Conservation (phyloP, 2,329 filamentous ascomycete species). For the Magnaporthiopsis incrustans region DNA sequence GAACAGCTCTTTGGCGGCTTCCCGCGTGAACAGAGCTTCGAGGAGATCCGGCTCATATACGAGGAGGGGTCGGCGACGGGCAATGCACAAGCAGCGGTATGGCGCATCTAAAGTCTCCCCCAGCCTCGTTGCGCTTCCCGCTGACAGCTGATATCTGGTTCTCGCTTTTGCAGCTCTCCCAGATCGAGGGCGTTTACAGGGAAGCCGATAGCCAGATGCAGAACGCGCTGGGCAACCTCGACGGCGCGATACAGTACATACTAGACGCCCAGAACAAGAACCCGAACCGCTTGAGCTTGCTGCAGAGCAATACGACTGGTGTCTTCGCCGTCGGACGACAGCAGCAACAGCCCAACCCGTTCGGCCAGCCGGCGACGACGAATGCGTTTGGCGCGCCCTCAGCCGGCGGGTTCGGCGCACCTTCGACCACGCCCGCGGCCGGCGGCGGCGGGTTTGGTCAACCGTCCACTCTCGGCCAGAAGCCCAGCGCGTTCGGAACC, state of each 20-base stretch:
- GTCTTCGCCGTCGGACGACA: slow-evolving; percentile 33
- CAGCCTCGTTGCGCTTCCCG: neutral
- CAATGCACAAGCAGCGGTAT: slow-evolving; percentile 46
- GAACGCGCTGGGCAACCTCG: slow-evolving; percentile 57
- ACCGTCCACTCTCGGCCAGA: slow-evolving; percentile 25
- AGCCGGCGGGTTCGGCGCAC: slow-evolving; percentile 15
- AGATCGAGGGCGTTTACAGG: slow-evolving; percentile 53
- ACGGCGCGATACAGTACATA: slow-evolving; percentile 66
- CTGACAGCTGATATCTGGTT: neutral
- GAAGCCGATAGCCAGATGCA: slow-evolving; percentile 66
- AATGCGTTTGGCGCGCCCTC: slow-evolving; percentile 5
- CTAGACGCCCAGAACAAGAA: slow-evolving; percentile 58
- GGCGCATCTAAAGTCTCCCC: slow-evolving; percentile 13
- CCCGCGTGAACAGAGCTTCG: slow-evolving; percentile 74
- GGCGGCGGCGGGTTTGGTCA: slow-evolving; percentile 29
- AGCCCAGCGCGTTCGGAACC: slow-evolving; percentile 35
- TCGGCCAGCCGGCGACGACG: slow-evolving; percentile 9
- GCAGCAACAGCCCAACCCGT: slow-evolving; percentile 4
- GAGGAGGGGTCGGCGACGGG: slow-evolving; percentile 50
- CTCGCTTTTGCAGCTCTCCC: slow-evolving; percentile 39
- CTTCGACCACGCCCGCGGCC: slow-evolving; percentile 16
- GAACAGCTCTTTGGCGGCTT: slow-evolving; percentile 76
- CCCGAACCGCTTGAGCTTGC: slow-evolving; percentile 65
- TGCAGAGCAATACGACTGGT: slow-evolving; percentile 38
- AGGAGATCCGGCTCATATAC: slow-evolving; percentile 78